Base-by-base conservation (phyloP, 176 grass and related monocot species). In the Saccharum officinarum region DNA sequence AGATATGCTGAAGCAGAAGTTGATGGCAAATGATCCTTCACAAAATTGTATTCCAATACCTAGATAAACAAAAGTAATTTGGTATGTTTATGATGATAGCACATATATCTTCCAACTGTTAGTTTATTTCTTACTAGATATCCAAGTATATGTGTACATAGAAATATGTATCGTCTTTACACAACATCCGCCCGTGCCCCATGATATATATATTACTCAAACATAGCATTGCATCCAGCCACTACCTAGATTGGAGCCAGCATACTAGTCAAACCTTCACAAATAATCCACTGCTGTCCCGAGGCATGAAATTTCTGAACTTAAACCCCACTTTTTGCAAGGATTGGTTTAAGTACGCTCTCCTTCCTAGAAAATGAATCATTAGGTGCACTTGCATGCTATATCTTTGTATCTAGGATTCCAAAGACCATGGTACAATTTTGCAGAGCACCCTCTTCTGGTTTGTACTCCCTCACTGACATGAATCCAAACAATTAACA, bases 381-480 rank as follows among this genome's bases (percentile, higher is more conserved):
- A 87, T 76, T 91, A 80, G 69, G 34, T 90, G 89, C 75, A 79
- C 84, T 83, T 87, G 75, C 60, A 75, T 69, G 75, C 26, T 68
- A 59, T 41, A 83, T 83, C 69, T 84, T 80, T 65, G 46, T 79
- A 76, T 83, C 68, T 87, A 80, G 84, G 88, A 87, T 87, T 90
- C 68, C 75, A 83, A 90, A 78, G 82, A 85, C 2, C 6, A 72
- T 67, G 46, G 71, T 77, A 65, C 79, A 86, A 50, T 86, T 81
- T 77, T 17, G 67, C 68, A 82, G 55, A 86, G 65, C 83, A 68
- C n/a, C 22, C 34, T 77, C 34, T 82, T 67, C 79, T 65, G 49
- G 30, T 65, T 71, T 78, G 65, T 82, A 82, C 79, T 65, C 55
- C 49, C 69, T 76, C 50, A 52, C 71, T 85, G 50, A 89, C 77